Evolutionary conservation across 495 filamentous ascomycete species (phyloP), one percentile per base, ranked within the genome.

Genomic region (Aspergillus incahuasiensis): DNA sequence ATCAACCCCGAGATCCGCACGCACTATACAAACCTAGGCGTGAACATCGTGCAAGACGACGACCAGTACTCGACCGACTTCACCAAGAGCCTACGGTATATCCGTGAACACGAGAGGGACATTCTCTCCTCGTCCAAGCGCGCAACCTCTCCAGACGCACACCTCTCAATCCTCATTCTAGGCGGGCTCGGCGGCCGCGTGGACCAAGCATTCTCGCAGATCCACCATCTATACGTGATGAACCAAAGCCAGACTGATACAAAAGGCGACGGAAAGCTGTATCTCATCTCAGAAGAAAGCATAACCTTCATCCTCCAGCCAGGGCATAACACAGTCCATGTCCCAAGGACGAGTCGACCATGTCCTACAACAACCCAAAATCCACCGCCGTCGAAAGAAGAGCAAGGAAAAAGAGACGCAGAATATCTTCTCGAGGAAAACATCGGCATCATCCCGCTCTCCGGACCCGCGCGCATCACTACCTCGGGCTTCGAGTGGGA

Each of bases 1-100:
- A 72, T 97, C 16, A 70, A 66, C 3, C 74, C 81, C 11, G 66
- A 77, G 18, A 74, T 86, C 0, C 74, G 74, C 35, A 32, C 67
- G 1, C 86, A 86, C 67, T 97, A 90, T 73, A 65, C 74, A 39
- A 55, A 66, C 0, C 72, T 69, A 9, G 71, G 71, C 5, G 80
- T 83, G 0, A 54, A 74, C 18, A 73, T 97, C 34, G 72, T 88
- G 52, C 66, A 82, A 60, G 83, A 91, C 53, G 60, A 73, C 21
- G 89, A 95, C 66, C 90, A 97, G 63, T 81, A 94, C 65, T 86
- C 87, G 8, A 96, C 95, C 6, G 94, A 92, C 61, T 86, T 91
- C 58, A 83, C 76, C 24, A 92, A 92, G 67, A 81, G 79, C 73
- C 74, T 96, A 54, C 82, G 83, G 39, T 83, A 85, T 45, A 80